Evolutionary conservation across 1,284 basidiomycete species (phyloP), one percentile per base, ranked within the genome.

Genomic region (Acaromyces ingoldii): DNA sequence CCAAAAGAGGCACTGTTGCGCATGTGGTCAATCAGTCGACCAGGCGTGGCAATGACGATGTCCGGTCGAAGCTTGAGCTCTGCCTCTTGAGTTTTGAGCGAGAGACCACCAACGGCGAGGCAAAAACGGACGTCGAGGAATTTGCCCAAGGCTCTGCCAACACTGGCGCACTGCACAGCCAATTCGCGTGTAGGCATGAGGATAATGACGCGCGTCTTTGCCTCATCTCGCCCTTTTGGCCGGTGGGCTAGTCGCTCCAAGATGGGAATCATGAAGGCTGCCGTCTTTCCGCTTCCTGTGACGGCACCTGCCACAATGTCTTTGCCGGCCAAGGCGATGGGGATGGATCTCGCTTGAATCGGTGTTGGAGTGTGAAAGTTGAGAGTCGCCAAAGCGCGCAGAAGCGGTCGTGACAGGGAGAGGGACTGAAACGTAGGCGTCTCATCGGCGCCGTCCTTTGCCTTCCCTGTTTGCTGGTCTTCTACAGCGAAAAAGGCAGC

Each of bases 241-340:
- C 55, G 50, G 33, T 61, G 56, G n/a, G 49, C 52, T 38, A 97
- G 80, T 59, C 92, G 85, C 70, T 97, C 92, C 36, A 97, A 79
- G 76, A 95, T 87, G 36, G 92, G 92, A 57, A 97, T 85, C 73
- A 88, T 86, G 78, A 96, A 97, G 9, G 93, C 92, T 9, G 90
- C 91, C 1, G 92, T 97, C 79, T 97, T 97, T 60, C 92, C 92
- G 4, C 89, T 93, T 60, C 92, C 92, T 9, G 92, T 97, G 10
- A 93, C 89, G 17, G 93, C 92, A 56, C 85, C 87, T 36, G 91
- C 93, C 47, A 98, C 91, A 36, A 97, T 83, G 76, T 97, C 92
- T 70, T 95, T 91, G 49, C 93, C 93, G 15, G 92, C 79, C 13
- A 98, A 82, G 24, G 90, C 91, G 40, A 92, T 85, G 10, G 92